Evolutionary conservation across 1,284 basidiomycete genomes (phyloP), one percentile per base, ranked within the genome.

Genomic region (Mycena citricolor): DNA sequence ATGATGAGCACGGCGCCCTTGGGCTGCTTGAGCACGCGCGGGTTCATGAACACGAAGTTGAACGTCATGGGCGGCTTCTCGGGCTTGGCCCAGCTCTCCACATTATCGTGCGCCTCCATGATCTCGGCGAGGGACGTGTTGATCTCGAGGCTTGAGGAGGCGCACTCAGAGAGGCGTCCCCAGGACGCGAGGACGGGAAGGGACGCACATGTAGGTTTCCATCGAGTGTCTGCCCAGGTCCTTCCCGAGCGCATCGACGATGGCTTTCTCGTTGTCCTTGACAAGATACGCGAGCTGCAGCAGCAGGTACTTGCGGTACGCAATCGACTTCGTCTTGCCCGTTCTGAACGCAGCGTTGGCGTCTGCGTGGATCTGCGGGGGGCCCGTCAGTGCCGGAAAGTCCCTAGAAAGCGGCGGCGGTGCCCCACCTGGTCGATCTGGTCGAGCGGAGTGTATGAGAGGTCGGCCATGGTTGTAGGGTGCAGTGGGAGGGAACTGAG

Each of bases 61-160:
- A 82, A 11, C 17, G 70, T 75, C 58, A 85, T 82, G 0, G 77
- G 59, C 0, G 77, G 69, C 32, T 66, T 73, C 51, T 90, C 83
- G 5, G 86, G 73, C 59, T 82, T 82, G 14, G 83, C 71, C 90
- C 90, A 93, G 58, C 79, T 79, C 22, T 80, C 79, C 32, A 94
- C 74, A 39, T 80, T 76, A 39, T 80, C 71, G 54, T 90, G 78
- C 1, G 84, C 77, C 0, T 74, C 65, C 37, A 81, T 73, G 36
- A 79, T 72, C 55, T 94, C 90, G 32, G 67, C 58, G 20, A 86
- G 61, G 6, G 74, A 69, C 4, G 73, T 58, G 26, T 63, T 62
- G 40, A 83, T 68, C 52, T 88, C 85, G 2, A 82, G 62, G 55
- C 83, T 86, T 43, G 16, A 14, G 32, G 45, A 24, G 31, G 25